Conservation (phyloP, 176 grass and related monocot genomes). For the Oryza glaberrima region DNA sequence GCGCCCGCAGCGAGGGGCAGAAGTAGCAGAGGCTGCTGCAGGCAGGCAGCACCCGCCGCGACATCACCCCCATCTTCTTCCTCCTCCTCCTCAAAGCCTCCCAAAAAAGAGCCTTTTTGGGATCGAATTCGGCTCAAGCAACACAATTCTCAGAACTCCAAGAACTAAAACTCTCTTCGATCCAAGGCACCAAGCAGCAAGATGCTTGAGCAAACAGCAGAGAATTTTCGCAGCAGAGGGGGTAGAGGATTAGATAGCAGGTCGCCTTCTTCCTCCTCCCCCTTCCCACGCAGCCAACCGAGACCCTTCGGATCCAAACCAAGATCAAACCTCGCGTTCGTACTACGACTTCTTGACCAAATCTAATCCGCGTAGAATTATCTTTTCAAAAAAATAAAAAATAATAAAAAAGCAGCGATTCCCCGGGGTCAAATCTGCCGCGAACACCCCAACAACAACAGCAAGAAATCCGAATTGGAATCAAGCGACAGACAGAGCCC, state of each 20-base stretch:
- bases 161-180: slow-evolving; percentile 4
- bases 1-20: slow-evolving; percentile 78
- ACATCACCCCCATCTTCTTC: slow-evolving; percentile 78
- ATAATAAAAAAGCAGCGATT: neutral
- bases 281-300: slow-evolving; percentile 20
- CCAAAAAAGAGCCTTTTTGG: neutral
- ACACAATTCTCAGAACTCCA: neutral
- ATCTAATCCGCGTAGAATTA: neutral
- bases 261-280: neutral
- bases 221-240: neutral
- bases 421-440: slow-evolving; percentile 33
- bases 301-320: neutral
- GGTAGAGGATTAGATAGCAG: neutral
- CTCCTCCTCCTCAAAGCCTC: neutral
- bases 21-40: slow-evolving; percentile 90
- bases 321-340: slow-evolving; percentile 11
- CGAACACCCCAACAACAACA: too few species aligned
- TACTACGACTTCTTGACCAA: slow-evolving; percentile 27
- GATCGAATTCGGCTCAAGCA: slow-evolving; percentile 3
- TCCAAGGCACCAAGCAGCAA: slow-evolving; percentile 24
- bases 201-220: neutral
- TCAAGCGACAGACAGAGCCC: neutral
- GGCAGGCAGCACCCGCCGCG: slow-evolving; percentile 77
- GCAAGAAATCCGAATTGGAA: neutral
- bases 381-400: neutral